These are phyloP conservation scores for Pythium brassicae DNA, from an alignment of 352 stramenopile species.

Conservation along the genomic window DNA sequence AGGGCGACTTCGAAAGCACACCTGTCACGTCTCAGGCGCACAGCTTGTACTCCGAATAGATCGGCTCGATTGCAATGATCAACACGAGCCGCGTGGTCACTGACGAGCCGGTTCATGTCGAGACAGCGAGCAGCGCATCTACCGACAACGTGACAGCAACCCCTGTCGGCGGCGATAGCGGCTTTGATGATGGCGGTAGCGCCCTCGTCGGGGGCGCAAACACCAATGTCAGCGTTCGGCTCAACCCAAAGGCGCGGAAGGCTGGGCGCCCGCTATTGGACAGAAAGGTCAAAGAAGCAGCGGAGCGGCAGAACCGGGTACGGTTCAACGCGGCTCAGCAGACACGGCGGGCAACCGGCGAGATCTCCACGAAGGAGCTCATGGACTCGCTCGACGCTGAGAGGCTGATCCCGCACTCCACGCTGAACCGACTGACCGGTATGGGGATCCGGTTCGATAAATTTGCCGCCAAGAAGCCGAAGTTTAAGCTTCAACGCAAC, in stretches of 20 bases:
- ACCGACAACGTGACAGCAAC: no score
- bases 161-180: no score
- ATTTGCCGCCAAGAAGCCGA: not conserved
- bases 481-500: no score
- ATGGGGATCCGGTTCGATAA: not conserved
- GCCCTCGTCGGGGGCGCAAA: no score
- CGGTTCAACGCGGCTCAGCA: not conserved
- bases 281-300: not conserved
- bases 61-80: not conserved
- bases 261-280: not conserved
- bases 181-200: no score
- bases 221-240: not conserved
- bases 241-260: not conserved
- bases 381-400: not conserved
- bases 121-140: not conserved
- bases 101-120: not conserved
- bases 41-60: not conserved
- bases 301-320: not conserved
- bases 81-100: not conserved
- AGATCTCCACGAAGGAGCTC: not conserved
- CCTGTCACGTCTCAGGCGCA: not conserved
- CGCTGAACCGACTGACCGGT: not conserved
- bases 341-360: not conserved
- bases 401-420: not conserved
- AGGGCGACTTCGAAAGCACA: not conserved